phyloP scores from a whole-genome alignment of 2,329 filamentous ascomycete species.

The Dothistroma septosporum region DNA sequence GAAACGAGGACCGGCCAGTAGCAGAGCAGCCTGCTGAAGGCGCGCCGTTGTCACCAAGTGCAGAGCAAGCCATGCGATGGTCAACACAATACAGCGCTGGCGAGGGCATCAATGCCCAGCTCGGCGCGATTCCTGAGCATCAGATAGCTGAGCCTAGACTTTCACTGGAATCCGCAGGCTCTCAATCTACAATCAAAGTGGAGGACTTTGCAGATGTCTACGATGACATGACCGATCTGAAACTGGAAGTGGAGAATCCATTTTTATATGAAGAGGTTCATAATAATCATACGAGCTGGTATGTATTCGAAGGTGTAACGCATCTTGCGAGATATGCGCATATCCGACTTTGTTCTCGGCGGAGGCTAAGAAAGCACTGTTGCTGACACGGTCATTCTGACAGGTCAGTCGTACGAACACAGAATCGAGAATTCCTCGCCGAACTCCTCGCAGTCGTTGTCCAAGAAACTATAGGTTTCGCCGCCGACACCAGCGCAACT shows the following conservation, averaged over 20 bases:
- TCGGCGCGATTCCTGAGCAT: conserved; percentile 13
- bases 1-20: conserved; percentile 8
- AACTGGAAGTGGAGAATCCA: conserved; percentile 32
- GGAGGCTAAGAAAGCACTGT: too few relatives aligned
- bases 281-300: conserved; percentile 45
- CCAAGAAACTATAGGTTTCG: conserved; percentile 44
- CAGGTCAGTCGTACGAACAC: conserved; percentile 41
- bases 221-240: conserved; percentile 44
- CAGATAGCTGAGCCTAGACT: background rate
- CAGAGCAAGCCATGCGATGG: background rate
- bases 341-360: too few relatives aligned
- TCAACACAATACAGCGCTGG: background rate
- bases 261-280: conserved; percentile 45
- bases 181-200: conserved; percentile 30
- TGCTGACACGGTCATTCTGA: too few relatives aligned
- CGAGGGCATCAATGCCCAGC: conserved; percentile 4
- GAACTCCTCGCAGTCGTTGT: conserved; percentile 49
- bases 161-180: conserved; percentile 6
- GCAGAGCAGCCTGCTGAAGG: background rate
- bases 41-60: background rate
- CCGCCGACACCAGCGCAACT: conserved; percentile 47
- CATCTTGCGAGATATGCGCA: too few relatives aligned
- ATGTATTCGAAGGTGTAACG: conserved; percentile 21
- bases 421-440: conserved; percentile 52
- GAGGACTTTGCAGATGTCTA: conserved; percentile 37